A percentile compares a stretch with the other conserved stretches of the same genome.
Evolutionary conservation across 106 monocot species (phyloP).

Genomic region (Dendrobium chrysotoxum): DNA sequence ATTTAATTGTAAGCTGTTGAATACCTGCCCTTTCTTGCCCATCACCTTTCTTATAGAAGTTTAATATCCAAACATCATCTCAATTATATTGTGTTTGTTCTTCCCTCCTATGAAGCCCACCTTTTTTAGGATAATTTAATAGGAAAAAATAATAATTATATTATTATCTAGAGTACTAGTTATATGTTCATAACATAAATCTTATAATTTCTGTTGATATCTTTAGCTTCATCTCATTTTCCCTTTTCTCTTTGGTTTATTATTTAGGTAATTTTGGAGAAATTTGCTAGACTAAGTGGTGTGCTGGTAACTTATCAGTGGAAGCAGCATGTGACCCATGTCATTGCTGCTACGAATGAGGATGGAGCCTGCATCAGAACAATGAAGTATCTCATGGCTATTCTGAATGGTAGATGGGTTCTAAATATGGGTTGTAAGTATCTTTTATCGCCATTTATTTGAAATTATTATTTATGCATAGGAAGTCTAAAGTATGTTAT

Average conservation of each 20-base stretch:
- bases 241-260: neutral
- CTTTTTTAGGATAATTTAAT: neutral
- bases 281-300: constrained; percentile 56
- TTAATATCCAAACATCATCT: neutral
- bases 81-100: neutral
- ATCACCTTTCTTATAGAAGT: neutral
- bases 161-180: neutral
- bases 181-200: neutral
- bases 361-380: constrained; percentile 82
- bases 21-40: neutral
- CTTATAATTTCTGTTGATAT: neutral
- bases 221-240: neutral
- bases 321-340: constrained; percentile 73
- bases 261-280: constrained; percentile 34
- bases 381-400: constrained; percentile 77
- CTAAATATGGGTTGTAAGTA: constrained; percentile 76
- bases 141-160: neutral
- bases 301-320: constrained; percentile 36
- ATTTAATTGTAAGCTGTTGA: neutral
- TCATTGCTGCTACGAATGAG: constrained; percentile 81
- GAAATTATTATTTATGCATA: neutral
- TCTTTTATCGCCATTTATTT: neutral
- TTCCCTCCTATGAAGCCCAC: neutral
- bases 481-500: neutral
- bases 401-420: constrained; percentile 86